phyloP scores from a whole-genome alignment of 164 flowering plant species.

The Umbellularia californica region DNA sequence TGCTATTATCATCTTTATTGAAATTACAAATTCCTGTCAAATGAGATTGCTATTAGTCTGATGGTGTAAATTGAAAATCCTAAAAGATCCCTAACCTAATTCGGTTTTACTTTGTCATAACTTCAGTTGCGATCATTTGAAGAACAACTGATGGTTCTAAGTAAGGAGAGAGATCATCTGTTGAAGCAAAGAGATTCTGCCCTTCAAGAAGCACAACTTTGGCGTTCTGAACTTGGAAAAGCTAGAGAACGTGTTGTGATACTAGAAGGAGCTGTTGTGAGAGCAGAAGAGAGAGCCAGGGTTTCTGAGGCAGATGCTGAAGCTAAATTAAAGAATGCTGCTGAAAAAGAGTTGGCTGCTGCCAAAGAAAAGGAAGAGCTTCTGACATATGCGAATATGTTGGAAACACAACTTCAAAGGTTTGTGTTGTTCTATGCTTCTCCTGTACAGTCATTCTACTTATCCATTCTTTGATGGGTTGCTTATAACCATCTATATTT shows the following conservation, averaged over 20 bases:
- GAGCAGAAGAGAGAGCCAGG: slow-evolving; percentile 92
- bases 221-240: slow-evolving; percentile 98
- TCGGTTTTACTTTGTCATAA: not conserved
- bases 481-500: too few relatives aligned
- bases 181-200: slow-evolving; percentile 81
- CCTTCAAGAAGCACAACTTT: slow-evolving; percentile 73
- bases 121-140: slow-evolving; percentile 67
- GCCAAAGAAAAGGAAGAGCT: slow-evolving; percentile 73
- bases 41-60: not conserved
- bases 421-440: slow-evolving; percentile 10
- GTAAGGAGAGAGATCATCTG: slow-evolving; percentile 67
- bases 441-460: too few relatives aligned
- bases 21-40: not conserved
- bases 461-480: too few relatives aligned
- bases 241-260: slow-evolving; percentile 87
- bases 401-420: slow-evolving; percentile 87
- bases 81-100: too few relatives aligned
- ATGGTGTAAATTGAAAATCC: not conserved
- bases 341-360: slow-evolving; percentile 60
- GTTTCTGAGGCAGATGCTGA: slow-evolving; percentile 72
- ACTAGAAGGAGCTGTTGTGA: slow-evolving; percentile 80
- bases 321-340: slow-evolving; percentile 67
- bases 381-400: slow-evolving; percentile 50
- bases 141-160: slow-evolving; percentile 45
- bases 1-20: not conserved